Evolutionary conservation across 2,329 filamentous ascomycete species (phyloP).

Genomic region (Alternaria gansuensis): DNA sequence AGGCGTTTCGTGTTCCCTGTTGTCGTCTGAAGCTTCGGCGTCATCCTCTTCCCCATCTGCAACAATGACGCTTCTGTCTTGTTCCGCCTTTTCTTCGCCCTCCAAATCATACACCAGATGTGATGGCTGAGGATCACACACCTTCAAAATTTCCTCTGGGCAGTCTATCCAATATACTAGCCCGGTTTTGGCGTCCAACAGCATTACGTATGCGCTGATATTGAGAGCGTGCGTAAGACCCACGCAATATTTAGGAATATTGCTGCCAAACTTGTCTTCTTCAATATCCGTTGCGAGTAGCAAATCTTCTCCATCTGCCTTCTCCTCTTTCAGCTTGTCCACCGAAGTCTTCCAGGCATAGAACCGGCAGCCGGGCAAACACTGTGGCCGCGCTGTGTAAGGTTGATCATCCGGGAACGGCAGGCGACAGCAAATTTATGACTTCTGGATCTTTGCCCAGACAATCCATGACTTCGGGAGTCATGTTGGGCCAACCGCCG

Average conservation of each 20-base stretch:
- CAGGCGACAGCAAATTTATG: background rate
- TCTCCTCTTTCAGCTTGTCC: constrained; percentile 1
- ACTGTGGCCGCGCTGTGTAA: background rate
- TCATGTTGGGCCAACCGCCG: constrained; percentile 1
- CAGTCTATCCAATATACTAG: constrained; percentile 2
- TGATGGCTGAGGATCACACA: constrained; percentile 4
- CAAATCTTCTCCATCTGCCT: background rate
- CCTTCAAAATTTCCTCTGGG: background rate
- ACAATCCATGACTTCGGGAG: constrained; percentile 1
- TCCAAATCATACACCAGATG: background rate
- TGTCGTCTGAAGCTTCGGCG: constrained; percentile 1
- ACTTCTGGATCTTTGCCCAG: background rate
- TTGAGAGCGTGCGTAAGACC: constrained; percentile 5
- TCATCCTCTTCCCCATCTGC: constrained; percentile 2
- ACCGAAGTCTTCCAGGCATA: constrained; percentile 1
- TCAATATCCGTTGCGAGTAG: background rate
- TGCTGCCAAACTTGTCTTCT: background rate
- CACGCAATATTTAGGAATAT: background rate
- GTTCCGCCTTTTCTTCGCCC: background rate
- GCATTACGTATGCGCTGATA: constrained; percentile 2
- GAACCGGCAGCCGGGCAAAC: background rate
- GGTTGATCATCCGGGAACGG: background rate
- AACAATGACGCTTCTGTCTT: background rate
- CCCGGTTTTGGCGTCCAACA: background rate
- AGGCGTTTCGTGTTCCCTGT: background rate